Conservation (phyloP, 257 asterid species). For the Apocynum venetum region DNA sequence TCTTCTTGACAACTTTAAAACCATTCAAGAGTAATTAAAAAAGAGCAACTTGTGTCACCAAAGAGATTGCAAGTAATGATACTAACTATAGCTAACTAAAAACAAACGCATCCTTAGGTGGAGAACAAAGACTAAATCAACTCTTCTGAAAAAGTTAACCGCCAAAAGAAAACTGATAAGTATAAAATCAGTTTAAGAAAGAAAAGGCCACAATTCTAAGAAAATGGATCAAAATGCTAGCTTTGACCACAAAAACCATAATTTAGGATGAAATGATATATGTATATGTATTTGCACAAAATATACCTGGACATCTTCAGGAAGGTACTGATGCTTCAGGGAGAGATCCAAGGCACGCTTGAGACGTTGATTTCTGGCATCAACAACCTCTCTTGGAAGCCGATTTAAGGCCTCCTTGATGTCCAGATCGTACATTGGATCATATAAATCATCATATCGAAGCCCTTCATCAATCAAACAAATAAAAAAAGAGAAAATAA, state of each 20-base stretch:
- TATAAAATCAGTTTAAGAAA: background rate
- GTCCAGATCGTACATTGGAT: constrained; percentile 75
- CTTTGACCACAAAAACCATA: no score
- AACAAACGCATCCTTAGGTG: no score
- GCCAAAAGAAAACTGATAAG: background rate
- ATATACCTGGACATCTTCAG: constrained; percentile 62
- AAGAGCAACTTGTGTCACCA: no score
- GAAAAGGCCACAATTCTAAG: background rate
- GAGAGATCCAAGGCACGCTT: constrained; percentile 91
- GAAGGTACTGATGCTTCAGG: constrained; percentile 76
- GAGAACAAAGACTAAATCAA: no score
- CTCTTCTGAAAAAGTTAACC: background rate
- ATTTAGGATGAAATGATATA: no score
- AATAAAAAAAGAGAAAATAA: background rate
- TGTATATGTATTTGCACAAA: background rate
- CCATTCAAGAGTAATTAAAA: background rate
- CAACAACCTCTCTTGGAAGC: constrained; percentile 75
- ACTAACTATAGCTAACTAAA: no score
- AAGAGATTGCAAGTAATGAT: no score
- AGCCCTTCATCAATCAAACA: constrained; percentile 45
- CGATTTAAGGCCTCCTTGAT: constrained; percentile 89
- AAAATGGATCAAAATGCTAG: no score
- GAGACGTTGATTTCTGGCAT: constrained; percentile 84
- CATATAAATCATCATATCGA: constrained; percentile 79
- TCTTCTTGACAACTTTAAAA: background rate